Evolutionary conservation across 192 early-diverging fungal species (phyloP).

Genomic region (Diversispora epigaea): DNA sequence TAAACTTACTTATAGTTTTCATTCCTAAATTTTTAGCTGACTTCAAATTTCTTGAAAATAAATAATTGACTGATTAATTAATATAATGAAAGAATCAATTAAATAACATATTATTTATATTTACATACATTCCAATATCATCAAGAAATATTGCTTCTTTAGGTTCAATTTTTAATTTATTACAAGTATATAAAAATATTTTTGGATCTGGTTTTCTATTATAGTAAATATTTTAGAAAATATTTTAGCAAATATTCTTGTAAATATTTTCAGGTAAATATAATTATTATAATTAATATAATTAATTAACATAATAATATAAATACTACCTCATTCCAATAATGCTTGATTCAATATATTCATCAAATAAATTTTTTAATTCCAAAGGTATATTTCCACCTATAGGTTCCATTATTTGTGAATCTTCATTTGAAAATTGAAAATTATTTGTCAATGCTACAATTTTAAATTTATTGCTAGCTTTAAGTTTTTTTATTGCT

Average conservation of each 20-base stretch:
- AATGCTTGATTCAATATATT: conserved; percentile 72
- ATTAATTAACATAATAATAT: not conserved
- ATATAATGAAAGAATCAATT: conserved; percentile 4
- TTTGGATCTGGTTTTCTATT: conserved; percentile 79
- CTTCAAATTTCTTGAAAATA: conserved; percentile 54
- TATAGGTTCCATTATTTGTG: conserved; percentile 38
- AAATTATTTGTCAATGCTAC: conserved; percentile 90
- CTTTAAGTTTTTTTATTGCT: conserved; percentile 45
- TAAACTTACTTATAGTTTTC: conserved; percentile 59
- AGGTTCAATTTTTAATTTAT: conserved; percentile 66
- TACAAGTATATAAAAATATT: conserved; percentile 72
- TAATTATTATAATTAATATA: not conserved
- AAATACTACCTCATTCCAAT: conserved; percentile 58
- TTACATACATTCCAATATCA: conserved; percentile 68
- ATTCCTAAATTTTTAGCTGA: conserved; percentile 72
- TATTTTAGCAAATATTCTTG: not conserved
- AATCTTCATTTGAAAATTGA: conserved; percentile 42
- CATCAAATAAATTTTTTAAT: conserved; percentile 60
- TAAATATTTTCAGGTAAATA: not conserved
- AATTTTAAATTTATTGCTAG: conserved; percentile 57
- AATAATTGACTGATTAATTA: not conserved
- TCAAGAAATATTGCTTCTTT: conserved; percentile 76
- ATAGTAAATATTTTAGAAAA: not conserved
- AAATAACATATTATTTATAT: conserved; percentile 8
- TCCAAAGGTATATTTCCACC: conserved; percentile 39